These are phyloP conservation scores for Wickerhamiella azymoides DNA, from an alignment of 805 yeast genomes.

Conservation along the genomic window DNA sequence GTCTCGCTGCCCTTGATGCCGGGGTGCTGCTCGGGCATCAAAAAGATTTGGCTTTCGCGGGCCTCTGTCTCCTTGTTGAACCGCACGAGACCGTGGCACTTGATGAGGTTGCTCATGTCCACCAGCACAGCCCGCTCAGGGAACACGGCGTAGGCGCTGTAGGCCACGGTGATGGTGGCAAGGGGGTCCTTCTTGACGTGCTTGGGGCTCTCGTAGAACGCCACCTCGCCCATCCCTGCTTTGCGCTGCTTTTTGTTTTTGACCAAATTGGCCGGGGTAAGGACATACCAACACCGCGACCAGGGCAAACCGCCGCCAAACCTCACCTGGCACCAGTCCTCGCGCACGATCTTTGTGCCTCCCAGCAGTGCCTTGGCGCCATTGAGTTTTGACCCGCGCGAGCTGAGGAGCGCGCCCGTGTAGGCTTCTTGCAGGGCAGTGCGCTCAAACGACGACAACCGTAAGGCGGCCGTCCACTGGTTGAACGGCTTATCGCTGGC, in stretches of 20 bases:
- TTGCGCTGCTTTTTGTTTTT: conserved; percentile 31
- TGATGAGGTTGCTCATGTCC: conserved; percentile 77
- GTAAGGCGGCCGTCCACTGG: conserved; percentile 71
- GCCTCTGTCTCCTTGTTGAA: conserved; percentile 27
- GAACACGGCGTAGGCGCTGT: conserved; percentile 75
- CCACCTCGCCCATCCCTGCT: conserved; percentile 44
- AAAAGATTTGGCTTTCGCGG: conserved; percentile 46
- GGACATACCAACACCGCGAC: conserved; percentile 85
- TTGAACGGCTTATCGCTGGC: conserved; percentile 47
- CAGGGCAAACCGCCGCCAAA: conserved; percentile 98
- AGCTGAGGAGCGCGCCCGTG: conserved; percentile 84
- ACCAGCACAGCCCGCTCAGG: conserved; percentile 74
- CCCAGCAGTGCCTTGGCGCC: conserved; percentile 78
- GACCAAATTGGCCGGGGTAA: conserved; percentile 38
- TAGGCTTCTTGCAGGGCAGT: conserved; percentile 84
- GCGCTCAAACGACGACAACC: conserved; percentile 71
- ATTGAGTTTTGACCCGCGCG: conserved; percentile 76
- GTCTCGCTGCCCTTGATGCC: conserved; percentile 76
- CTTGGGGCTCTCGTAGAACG: conserved; percentile 74
- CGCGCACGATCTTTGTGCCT: conserved; percentile 73
- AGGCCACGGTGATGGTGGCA: conserved; percentile 62
- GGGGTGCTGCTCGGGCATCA: conserved; percentile 76
- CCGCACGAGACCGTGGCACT: conserved; percentile 65
- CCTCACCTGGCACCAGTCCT: conserved; percentile 88
- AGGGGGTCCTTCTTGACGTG: conserved; percentile 50